Percentiles rank a stretch among this genome's conserved stretches.
Conservation (phyloP, 495 filamentous ascomycete genomes). For the Oleoguttula mirabilis region DNA sequence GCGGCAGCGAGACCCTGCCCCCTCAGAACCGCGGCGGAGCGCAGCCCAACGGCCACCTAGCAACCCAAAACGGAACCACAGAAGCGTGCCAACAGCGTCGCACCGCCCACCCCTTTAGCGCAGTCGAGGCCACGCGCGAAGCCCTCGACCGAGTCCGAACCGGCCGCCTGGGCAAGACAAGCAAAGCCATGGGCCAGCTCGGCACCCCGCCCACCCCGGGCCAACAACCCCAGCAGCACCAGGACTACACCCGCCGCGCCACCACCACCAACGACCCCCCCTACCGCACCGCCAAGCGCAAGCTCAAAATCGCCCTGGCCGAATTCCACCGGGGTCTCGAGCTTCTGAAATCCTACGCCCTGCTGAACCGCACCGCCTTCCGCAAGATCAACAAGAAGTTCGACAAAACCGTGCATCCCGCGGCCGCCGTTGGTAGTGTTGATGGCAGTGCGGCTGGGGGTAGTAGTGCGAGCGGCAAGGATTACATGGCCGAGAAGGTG, state of each 20-base stretch:
- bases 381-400: slow-evolving; percentile 99
- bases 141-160: slow-evolving; percentile 10
- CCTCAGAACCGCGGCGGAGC: background rate
- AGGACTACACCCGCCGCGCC: slow-evolving; percentile 30
- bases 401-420: slow-evolving; percentile 74
- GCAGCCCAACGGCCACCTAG: background rate
- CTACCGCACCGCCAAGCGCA: slow-evolving; percentile 74
- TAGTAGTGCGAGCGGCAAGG: slow-evolving; percentile 12
- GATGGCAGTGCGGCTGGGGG: too few species aligned
- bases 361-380: slow-evolving; percentile 82
- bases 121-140: background rate
- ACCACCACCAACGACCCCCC: slow-evolving; percentile 38
- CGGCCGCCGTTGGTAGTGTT: slow-evolving; percentile 60
- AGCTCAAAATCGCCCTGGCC: slow-evolving; percentile 77
- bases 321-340: slow-evolving; percentile 90
- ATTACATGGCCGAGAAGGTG: slow-evolving; percentile 87
- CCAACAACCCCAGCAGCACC: slow-evolving; percentile 15
- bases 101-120: slow-evolving; percentile 2
- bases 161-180: slow-evolving; percentile 44
- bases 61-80: background rate
- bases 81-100: background rate
- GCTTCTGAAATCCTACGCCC: slow-evolving; percentile 76
- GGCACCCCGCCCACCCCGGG: slow-evolving; percentile 31
- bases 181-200: slow-evolving; percentile 42
- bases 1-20: slow-evolving; percentile 11